Evolutionary conservation across 495 filamentous ascomycete species (phyloP).

Genomic region (Astrothelium subdiscretum): DNA sequence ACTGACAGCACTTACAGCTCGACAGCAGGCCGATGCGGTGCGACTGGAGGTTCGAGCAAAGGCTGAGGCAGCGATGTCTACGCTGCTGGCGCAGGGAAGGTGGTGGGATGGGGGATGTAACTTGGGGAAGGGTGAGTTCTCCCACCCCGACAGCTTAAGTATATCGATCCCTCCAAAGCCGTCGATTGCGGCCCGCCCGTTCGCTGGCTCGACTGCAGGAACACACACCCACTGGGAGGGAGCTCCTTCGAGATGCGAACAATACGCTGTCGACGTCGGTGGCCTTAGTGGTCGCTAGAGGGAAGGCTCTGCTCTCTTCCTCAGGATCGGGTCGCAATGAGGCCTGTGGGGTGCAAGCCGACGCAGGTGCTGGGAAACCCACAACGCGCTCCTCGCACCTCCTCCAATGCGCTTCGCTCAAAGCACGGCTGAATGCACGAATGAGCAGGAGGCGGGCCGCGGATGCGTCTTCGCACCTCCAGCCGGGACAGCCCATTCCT

Average conservation of each 20-base stretch:
- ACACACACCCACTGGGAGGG: not conserved
- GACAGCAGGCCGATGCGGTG: not conserved
- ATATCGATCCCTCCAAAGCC: no score
- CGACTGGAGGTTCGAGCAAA: not conserved
- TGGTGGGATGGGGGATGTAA: not conserved
- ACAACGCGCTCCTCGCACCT: not conserved
- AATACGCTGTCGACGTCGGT: not conserved
- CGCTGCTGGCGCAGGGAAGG: not conserved
- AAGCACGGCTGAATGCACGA: not conserved
- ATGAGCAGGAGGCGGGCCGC: slow-evolving; percentile 1
- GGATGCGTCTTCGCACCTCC: not conserved
- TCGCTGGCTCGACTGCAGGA: not conserved
- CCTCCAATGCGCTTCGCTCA: not conserved
- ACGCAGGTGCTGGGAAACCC: slow-evolving; percentile 1
- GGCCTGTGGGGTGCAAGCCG: not conserved
- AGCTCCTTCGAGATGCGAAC: not conserved
- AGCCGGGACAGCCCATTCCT: not conserved
- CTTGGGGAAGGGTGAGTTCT: not conserved
- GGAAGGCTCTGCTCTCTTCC: not conserved
- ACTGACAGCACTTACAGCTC: slow-evolving; percentile 1
- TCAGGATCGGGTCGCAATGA: not conserved
- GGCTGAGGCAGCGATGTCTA: not conserved
- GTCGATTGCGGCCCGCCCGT: not conserved
- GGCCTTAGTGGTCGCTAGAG: not conserved
- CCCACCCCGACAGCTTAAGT: no score